Conservation (phyloP, 495 filamentous ascomycete genomes). For the Neurospora sp. region DNA sequence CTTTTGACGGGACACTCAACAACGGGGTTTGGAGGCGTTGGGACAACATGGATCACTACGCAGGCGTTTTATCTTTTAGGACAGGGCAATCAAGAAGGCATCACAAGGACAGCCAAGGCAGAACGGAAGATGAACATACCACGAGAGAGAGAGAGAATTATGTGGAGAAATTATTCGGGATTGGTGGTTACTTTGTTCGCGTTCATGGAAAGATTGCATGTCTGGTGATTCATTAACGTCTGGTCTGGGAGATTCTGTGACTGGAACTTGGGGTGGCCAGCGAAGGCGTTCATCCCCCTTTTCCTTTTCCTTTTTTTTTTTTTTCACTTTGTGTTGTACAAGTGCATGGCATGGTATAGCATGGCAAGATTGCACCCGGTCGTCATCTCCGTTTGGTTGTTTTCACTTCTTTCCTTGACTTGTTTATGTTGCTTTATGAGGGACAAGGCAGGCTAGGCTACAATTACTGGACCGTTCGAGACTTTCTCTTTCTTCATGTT, state of each 20-base stretch:
- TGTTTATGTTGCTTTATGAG: neutral
- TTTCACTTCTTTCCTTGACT: neutral
- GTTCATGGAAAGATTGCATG: neutral
- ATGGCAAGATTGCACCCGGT: neutral
- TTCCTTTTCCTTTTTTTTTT: neutral
- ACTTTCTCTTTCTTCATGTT: neutral
- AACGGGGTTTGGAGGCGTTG: neutral
- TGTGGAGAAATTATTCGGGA: neutral
- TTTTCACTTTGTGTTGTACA: neutral
- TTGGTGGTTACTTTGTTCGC: neutral
- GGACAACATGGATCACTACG: neutral
- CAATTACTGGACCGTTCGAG: neutral
- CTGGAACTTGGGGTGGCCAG: neutral
- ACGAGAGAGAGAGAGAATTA: neutral
- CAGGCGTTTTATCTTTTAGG: neutral
- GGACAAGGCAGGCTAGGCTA: neutral
- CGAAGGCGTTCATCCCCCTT: neutral
- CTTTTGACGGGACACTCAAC: neutral
- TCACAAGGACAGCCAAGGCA: neutral
- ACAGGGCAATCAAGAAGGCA: neutral
- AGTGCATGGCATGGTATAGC: neutral
- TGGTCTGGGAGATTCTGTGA: neutral
- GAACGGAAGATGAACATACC: neutral
- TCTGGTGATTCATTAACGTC: neutral
- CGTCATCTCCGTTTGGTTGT: neutral